Percentiles rank a stretch among this genome's conserved stretches.
Evolutionary conservation across 495 filamentous ascomycete species (phyloP).

Genomic region (Trypethelium eluteriae): DNA sequence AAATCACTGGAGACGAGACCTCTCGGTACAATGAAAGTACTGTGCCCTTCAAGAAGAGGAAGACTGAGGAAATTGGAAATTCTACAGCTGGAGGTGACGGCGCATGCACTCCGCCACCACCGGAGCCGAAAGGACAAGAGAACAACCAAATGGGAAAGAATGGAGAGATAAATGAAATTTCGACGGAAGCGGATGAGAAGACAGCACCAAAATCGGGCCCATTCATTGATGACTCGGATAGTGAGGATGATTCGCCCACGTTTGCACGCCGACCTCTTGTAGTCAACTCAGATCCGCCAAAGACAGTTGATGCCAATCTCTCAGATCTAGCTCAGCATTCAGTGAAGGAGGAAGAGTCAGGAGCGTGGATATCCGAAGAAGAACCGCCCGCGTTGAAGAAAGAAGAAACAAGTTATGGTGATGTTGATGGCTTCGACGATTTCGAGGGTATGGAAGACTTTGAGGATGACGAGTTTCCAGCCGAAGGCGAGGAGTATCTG

Average conservation of each 20-base stretch:
- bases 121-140: neutral
- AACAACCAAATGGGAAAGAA: neutral
- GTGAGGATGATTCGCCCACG: conserved; percentile 46
- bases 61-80: conserved; percentile 21
- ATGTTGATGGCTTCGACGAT: conserved; percentile 58
- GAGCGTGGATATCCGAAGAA: neutral
- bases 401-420: conserved; percentile 50
- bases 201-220: conserved; percentile 38
- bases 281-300: conserved; percentile 1
- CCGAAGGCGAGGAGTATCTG: conserved; percentile 54
- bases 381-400: conserved; percentile 43
- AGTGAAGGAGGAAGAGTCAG: neutral
- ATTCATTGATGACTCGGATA: conserved; percentile 63
- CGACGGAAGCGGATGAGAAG: conserved; percentile 31
- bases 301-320: neutral
- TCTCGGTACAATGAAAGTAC: conserved; percentile 48
- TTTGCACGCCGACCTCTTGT: neutral
- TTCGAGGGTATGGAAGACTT: conserved; percentile 46
- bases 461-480: conserved; percentile 42
- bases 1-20: conserved; percentile 34
- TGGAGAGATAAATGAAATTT: conserved; percentile 16
- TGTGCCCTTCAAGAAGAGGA: conserved; percentile 42
- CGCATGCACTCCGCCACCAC: neutral
- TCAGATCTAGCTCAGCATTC: neutral
- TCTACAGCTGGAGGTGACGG: neutral